Conservation (phyloP, 1,139 yeast genomes). For the Taphrina wiesneri region DNA sequence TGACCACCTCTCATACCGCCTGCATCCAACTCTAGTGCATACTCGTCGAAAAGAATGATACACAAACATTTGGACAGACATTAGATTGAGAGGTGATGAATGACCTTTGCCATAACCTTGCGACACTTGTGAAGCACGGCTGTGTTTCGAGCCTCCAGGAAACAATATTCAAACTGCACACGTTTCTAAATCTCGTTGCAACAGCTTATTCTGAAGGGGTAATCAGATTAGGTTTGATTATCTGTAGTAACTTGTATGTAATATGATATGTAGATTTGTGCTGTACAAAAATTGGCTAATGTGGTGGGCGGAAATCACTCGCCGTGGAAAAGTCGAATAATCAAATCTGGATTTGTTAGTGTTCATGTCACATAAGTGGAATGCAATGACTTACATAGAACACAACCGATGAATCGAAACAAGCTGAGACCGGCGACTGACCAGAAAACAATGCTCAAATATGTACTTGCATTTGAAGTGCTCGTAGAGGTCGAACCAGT, state of each 20-base stretch:
- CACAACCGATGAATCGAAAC: conserved; percentile 62
- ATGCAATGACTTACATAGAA: background rate
- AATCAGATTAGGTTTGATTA: no score
- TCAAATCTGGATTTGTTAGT: conserved; percentile 12
- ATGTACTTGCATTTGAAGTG: conserved; percentile 45
- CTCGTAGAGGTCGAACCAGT: conserved; percentile 16
- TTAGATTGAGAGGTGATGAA: background rate
- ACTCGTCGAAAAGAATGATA: no score
- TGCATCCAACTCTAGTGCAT: no score
- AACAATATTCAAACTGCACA: no score
- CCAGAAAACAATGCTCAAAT: conserved; percentile 76
- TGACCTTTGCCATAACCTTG: no score
- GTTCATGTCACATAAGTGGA: background rate
- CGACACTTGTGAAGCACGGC: no score
- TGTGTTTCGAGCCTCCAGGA: no score
- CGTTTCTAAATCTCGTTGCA: no score
- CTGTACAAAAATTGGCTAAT: background rate
- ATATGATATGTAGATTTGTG: background rate
- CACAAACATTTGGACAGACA: no score
- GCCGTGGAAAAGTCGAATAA: conserved; percentile 29
- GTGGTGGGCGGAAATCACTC: background rate
- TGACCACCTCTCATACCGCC: background rate
- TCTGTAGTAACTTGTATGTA: background rate
- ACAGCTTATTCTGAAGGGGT: no score
- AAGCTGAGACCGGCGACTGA: conserved; percentile 73